These are phyloP conservation scores for Fimicolochytrium jonesii DNA, from an alignment of 192 early-diverging fungal genomes.

Conservation along the genomic window DNA sequence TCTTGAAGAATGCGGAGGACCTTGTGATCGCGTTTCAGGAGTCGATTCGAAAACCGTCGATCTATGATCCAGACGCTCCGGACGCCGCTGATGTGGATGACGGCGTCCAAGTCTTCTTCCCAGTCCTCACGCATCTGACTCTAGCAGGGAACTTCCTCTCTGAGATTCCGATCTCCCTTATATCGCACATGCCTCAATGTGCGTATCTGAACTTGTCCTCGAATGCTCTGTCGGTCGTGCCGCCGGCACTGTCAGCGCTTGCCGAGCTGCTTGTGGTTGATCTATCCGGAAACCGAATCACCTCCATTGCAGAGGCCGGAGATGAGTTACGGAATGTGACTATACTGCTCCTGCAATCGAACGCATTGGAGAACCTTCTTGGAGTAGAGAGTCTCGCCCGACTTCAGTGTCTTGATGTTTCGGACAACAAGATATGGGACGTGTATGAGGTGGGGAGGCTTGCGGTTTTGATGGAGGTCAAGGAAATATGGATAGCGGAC, in stretches of 20 bases:
- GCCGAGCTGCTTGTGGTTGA: constrained; percentile 11
- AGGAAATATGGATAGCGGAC: constrained; percentile 27
- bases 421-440: constrained; percentile 40
- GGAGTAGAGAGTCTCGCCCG: constrained; percentile 28
- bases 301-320: constrained; percentile 22
- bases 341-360: constrained; percentile 19
- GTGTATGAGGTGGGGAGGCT: constrained; percentile 38
- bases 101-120: constrained; percentile 11
- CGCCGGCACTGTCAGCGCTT: constrained; percentile 12
- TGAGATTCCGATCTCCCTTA: constrained; percentile 4
- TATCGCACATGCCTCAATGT: constrained; percentile 9
- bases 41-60: not conserved
- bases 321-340: constrained; percentile 15
- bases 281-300: constrained; percentile 27
- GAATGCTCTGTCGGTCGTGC: constrained; percentile 25
- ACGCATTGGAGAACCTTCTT: constrained; percentile 30
- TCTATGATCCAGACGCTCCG: not conserved
- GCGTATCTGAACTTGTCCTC: constrained; percentile 27
- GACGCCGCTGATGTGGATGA: constrained; percentile 1
- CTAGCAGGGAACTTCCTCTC: constrained; percentile 21
- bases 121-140: constrained; percentile 16
- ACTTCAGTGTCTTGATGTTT: constrained; percentile 27
- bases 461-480: constrained; percentile 22
- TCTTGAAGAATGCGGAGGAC: constrained; percentile 15
- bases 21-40: not conserved